Conservation (phyloP, 108 stramenopile genomes). For the Fistulifera pelliculosa region DNA sequence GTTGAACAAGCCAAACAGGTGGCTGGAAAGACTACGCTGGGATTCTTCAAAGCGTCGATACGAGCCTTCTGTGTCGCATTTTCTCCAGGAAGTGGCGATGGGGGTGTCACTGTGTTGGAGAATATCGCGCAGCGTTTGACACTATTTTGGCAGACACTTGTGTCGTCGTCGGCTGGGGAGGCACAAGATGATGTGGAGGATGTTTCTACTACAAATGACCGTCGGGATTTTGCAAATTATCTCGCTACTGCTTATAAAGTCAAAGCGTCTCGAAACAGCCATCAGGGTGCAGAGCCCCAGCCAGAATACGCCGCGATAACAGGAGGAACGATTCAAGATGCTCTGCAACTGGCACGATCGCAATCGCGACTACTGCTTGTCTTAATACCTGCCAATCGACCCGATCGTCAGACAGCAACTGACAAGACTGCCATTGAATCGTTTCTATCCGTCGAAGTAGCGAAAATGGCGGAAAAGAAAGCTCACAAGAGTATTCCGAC, state of each 20-base stretch:
- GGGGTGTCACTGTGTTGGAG: too few relatives aligned
- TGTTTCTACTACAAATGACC: not conserved
- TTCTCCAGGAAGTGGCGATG: too few relatives aligned
- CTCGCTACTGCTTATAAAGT: slow-evolving; percentile 21
- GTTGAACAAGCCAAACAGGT: too few relatives aligned
- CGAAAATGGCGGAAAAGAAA: slow-evolving; percentile 31
- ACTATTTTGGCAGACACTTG: too few relatives aligned
- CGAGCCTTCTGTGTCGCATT: too few relatives aligned
- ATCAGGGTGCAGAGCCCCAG: not conserved
- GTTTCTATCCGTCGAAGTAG: slow-evolving; percentile 42
- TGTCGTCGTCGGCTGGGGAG: too few relatives aligned
- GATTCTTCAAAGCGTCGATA: too few relatives aligned
- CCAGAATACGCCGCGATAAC: slow-evolving; percentile 9
- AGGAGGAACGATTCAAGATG: slow-evolving; percentile 41
- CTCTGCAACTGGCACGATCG: slow-evolving; percentile 38
- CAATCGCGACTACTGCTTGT: slow-evolving; percentile 63
- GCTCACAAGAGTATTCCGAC: slow-evolving; percentile 35
- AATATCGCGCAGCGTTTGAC: too few relatives aligned
- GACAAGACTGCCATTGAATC: slow-evolving; percentile 36
- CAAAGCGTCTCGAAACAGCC: slow-evolving; percentile 9
- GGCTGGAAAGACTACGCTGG: too few relatives aligned
- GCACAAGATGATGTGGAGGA: too few relatives aligned
- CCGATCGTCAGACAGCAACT: slow-evolving; percentile 1
- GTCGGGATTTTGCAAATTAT: slow-evolving; percentile 27
- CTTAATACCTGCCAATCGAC: slow-evolving; percentile 51